These are phyloP conservation scores for Blastobotrys raffinosifermentans DNA, from an alignment of 1,139 yeast genomes.

Conservation along the genomic window DNA sequence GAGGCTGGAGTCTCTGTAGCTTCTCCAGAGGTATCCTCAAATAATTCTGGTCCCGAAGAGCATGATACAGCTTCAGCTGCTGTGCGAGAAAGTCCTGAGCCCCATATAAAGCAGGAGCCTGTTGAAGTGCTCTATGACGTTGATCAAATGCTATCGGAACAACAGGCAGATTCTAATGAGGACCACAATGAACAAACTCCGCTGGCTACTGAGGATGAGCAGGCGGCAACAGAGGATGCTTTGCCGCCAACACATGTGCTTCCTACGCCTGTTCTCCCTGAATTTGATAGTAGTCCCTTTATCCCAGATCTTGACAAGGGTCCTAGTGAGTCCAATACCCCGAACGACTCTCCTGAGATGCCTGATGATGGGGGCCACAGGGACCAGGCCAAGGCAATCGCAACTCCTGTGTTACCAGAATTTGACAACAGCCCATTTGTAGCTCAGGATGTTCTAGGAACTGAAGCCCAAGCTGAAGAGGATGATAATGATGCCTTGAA, in stretches of 20 bases:
- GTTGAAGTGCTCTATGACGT: no score
- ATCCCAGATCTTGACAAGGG: conserved; percentile 1
- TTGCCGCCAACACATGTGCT: background rate
- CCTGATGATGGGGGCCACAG: no score
- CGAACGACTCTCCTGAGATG: background rate
- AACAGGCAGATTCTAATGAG: no score
- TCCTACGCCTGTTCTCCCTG: conserved; percentile 1
- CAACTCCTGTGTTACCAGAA: background rate
- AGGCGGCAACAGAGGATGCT: background rate
- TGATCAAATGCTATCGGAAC: no score
- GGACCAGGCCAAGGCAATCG: no score
- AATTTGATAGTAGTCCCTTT: background rate
- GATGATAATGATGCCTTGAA: conserved; percentile 1
- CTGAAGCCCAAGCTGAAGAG: background rate
- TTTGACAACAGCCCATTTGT: background rate
- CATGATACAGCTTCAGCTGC: no score
- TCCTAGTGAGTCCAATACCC: background rate
- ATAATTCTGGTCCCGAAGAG: no score
- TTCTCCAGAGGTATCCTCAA: no score
- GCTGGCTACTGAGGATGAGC: background rate
- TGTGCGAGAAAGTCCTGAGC: no score
- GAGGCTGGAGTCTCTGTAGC: no score
- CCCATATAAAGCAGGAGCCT: no score
- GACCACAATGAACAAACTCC: no score
- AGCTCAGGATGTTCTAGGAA: background rate